Conservation (phyloP, 2,329 filamentous ascomycete genomes). For the Colletotrichum simmondsii region DNA sequence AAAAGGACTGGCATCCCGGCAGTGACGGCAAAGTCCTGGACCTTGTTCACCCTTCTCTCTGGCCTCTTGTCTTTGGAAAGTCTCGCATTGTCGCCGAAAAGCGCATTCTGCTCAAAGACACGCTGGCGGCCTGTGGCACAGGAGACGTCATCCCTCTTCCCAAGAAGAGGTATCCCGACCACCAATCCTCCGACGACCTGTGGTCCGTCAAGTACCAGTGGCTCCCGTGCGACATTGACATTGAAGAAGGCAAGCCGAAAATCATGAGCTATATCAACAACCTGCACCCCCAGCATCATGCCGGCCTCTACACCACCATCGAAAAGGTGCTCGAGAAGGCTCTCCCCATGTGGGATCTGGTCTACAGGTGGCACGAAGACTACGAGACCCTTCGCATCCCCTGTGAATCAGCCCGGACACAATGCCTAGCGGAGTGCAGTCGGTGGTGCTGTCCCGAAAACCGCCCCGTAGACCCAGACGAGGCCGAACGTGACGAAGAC, state of each 20-base stretch:
- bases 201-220: slow-evolving; percentile 51
- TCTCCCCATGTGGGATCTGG: slow-evolving; percentile 58
- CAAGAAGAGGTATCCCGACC: background rate
- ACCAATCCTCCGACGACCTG: background rate
- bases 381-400: slow-evolving; percentile 42
- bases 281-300: slow-evolving; percentile 55
- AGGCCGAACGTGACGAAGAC: slow-evolving; percentile 34
- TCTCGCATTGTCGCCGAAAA: slow-evolving; percentile 46
- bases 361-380: slow-evolving; percentile 45
- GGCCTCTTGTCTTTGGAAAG: slow-evolving; percentile 65
- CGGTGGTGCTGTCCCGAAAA: slow-evolving; percentile 5
- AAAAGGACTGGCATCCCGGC: slow-evolving; percentile 71
- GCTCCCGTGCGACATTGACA: slow-evolving; percentile 62
- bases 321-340: slow-evolving; percentile 53
- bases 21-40: slow-evolving; percentile 68
- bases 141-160: slow-evolving; percentile 42
- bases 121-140: slow-evolving; percentile 46
- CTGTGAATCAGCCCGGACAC: slow-evolving; percentile 9
- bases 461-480: slow-evolving; percentile 41
- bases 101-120: slow-evolving; percentile 48
- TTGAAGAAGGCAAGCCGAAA: slow-evolving; percentile 47
- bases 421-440: slow-evolving; percentile 38
- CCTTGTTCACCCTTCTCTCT: slow-evolving; percentile 73
- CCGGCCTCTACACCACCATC: slow-evolving; percentile 51
- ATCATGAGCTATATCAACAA: slow-evolving; percentile 66